Percentiles rank a stretch among this genome's conserved stretches.
Evolutionary conservation across 1,139 yeast genomes (phyloP).

Genomic region (Taphrina deformans): DNA sequence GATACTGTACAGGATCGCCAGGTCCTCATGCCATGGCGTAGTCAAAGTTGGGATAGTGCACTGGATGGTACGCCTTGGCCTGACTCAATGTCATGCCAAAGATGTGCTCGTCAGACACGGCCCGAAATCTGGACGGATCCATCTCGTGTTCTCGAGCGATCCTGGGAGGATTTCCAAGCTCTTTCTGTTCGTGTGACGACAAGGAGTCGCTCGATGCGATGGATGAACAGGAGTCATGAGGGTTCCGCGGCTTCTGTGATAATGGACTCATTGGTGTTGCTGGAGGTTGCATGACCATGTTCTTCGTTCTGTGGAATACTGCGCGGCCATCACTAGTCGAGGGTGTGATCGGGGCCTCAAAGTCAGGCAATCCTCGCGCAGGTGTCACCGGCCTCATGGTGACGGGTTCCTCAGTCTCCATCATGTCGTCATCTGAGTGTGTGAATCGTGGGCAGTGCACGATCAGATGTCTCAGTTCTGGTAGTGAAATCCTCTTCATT

Average conservation of each 20-base stretch:
- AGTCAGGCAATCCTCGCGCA: not conserved
- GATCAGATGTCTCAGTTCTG: conserved; percentile 47
- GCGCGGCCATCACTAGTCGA: conserved; percentile 25
- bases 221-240: conserved; percentile 25
- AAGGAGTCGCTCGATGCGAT: conserved; percentile 23
- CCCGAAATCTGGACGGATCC: not conserved
- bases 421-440: conserved; percentile 12
- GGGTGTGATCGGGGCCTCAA: conserved; percentile 23
- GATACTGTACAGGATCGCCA: not conserved
- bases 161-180: conserved; percentile 6
- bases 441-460: conserved; percentile 40
- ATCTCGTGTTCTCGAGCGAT: not conserved
- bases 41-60: not conserved
- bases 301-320: not conserved
- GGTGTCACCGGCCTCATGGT: conserved; percentile 3
- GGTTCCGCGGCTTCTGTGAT: conserved; percentile 3
- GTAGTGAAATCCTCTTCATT: conserved; percentile 58
- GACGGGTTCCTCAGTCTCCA: conserved; percentile 16
- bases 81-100: conserved; percentile 5
- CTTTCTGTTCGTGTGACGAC: conserved; percentile 17
- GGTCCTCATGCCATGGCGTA: conserved; percentile 2
- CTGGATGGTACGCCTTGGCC: not conserved
- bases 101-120: conserved; percentile 2
- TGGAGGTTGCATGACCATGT: not conserved
- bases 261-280: conserved; percentile 7